A percentile compares a stretch with the other conserved stretches of the same genome.
phyloP scores from a whole-genome alignment of 1,284 basidiomycete species.

The Sphaerobolus stellatus region DNA sequence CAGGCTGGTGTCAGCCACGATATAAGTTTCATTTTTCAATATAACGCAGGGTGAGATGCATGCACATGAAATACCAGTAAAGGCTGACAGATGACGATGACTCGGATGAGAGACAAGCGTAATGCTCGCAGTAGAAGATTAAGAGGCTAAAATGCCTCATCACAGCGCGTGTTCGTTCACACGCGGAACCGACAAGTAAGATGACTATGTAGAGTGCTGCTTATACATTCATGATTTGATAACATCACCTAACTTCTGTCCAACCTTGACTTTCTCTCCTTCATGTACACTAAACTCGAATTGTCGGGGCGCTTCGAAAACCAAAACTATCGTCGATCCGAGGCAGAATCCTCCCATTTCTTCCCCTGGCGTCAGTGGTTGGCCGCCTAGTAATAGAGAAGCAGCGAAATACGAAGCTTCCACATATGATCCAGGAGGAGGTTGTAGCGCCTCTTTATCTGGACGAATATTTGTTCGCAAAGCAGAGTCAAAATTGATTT shows the following conservation, averaged over 20 bases:
- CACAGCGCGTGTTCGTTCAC: too few relatives aligned
- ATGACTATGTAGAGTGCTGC: too few relatives aligned
- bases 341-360: constrained; percentile 98
- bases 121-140: too few relatives aligned
- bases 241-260: constrained; percentile 69
- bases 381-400: constrained; percentile 80
- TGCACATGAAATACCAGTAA: too few relatives aligned
- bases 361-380: constrained; percentile 84
- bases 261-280: constrained; percentile 88
- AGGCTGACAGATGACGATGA: too few relatives aligned
- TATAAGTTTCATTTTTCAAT: too few relatives aligned
- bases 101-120: too few relatives aligned
- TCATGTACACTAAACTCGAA: constrained; percentile 82
- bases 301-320: constrained; percentile 89
- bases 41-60: too few relatives aligned
- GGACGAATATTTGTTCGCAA: constrained; percentile 82
- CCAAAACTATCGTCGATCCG: constrained; percentile 93
- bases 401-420: constrained; percentile 90
- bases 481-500: constrained; percentile 92
- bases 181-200: too few relatives aligned
- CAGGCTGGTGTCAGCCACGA: too few relatives aligned
- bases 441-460: constrained; percentile 27
- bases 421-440: constrained; percentile 85
- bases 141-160: too few relatives aligned
- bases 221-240: too few relatives aligned